Conservation (phyloP, 768 basidiomycete genomes). For the Boletus patriciae region DNA sequence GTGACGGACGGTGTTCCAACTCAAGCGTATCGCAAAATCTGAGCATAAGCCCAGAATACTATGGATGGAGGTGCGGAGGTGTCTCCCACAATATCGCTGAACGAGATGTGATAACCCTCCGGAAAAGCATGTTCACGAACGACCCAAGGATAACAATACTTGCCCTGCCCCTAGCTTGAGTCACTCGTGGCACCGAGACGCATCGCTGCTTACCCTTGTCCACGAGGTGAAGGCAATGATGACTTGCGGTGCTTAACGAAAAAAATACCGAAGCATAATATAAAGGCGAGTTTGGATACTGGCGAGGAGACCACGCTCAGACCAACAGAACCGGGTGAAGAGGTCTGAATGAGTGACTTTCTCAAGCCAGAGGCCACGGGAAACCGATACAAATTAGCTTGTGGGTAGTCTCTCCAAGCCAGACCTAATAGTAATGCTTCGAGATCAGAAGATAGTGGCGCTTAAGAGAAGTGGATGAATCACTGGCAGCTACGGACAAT, state of each 20-base stretch:
- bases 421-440: no score
- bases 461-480: not conserved
- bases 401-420: not conserved
- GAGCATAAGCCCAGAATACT: conserved; percentile 1
- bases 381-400: no score
- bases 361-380: not conserved
- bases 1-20: conserved; percentile 17
- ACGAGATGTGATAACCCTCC: conserved; percentile 16
- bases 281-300: not conserved
- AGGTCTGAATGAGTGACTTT: not conserved
- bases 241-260: not conserved
- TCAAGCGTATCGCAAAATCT: conserved; percentile 21
- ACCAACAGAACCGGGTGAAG: not conserved
- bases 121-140: conserved; percentile 38
- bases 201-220: conserved; percentile 9
- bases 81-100: not conserved
- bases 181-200: not conserved
- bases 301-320: not conserved
- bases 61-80: no score
- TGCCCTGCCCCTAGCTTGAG: conserved; percentile 2
- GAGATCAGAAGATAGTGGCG: not conserved
- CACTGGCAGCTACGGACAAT: not conserved
- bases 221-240: not conserved
- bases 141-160: conserved; percentile 25
- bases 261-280: not conserved